Evolutionary conservation across 192 early-diverging fungal species (phyloP).

Genomic region (Chytriomyces hyalinus): DNA sequence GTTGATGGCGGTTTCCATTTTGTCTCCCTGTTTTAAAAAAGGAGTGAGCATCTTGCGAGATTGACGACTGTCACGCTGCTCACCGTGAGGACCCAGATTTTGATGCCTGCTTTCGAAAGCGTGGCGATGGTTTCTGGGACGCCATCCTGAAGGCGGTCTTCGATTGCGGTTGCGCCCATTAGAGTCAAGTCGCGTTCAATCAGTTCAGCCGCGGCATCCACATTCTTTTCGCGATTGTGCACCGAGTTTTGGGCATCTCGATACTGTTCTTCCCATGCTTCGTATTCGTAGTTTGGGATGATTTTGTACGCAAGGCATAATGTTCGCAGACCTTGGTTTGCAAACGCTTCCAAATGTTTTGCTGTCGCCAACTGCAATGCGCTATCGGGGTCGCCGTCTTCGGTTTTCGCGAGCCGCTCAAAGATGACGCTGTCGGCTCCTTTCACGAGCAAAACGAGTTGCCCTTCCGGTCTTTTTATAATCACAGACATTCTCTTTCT

Average conservation of each 20-base stretch:
- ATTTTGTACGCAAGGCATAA: slow-evolving; percentile 82
- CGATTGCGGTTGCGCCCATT: slow-evolving; percentile 94
- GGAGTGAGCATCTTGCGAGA: not conserved
- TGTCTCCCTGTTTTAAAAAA: slow-evolving; percentile 74
- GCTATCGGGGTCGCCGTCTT: slow-evolving; percentile 38
- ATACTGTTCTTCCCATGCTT: slow-evolving; percentile 78
- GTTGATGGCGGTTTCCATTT: slow-evolving; percentile 98
- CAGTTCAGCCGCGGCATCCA: slow-evolving; percentile 73
- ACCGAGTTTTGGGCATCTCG: slow-evolving; percentile 72
- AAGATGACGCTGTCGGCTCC: slow-evolving; percentile 97
- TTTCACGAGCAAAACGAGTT: slow-evolving; percentile 86
- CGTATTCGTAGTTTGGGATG: slow-evolving; percentile 74
- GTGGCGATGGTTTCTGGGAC: slow-evolving; percentile 90
- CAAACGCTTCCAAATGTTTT: slow-evolving; percentile 51
- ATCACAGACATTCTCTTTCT: slow-evolving; percentile 95
- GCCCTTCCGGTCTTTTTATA: slow-evolving; percentile 75
- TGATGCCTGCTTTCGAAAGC: slow-evolving; percentile 84
- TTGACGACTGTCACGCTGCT: not conserved
- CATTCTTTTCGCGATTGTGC: slow-evolving; percentile 72
- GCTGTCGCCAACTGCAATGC: slow-evolving; percentile 52
- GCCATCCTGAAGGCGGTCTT: slow-evolving; percentile 95
- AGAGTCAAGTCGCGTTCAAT: slow-evolving; percentile 84
- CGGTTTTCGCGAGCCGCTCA: slow-evolving; percentile 64
- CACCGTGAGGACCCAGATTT: slow-evolving; percentile 93
- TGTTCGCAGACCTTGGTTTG: slow-evolving; percentile 81